Conservation (phyloP, 1,284 basidiomycete species). For the Golubevia sp. region DNA sequence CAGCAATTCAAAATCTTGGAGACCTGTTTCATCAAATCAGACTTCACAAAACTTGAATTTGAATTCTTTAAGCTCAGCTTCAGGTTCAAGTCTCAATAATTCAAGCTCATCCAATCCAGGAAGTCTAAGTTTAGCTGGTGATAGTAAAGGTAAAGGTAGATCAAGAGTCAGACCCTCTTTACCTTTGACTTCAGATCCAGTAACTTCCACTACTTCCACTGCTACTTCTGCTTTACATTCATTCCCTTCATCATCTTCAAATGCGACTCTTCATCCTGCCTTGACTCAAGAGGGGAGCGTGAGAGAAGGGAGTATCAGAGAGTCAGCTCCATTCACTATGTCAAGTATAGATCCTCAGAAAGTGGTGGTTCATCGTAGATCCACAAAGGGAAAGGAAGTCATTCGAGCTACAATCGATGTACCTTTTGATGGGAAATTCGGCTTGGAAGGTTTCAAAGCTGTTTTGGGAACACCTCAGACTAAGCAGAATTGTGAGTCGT, state of each 20-base stretch:
- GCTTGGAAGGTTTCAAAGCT: constrained; percentile 79
- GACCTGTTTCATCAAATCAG: background rate
- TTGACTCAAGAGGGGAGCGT: no score
- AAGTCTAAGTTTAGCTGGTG: background rate
- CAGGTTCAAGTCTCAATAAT: constrained; percentile 5
- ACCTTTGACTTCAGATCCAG: constrained; percentile 14
- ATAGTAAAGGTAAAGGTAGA: constrained; percentile 10
- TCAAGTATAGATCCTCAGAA: constrained; percentile 53
- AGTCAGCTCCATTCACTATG: constrained; percentile 10
- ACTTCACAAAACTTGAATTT: background rate
- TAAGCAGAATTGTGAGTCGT: constrained; percentile 70
- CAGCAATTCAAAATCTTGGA: constrained; percentile 10
- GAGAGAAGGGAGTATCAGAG: no score
- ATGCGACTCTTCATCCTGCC: background rate
- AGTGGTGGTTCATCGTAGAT: constrained; percentile 63
- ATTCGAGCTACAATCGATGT: constrained; percentile 83
- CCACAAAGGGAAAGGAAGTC: constrained; percentile 71
- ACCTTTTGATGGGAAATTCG: constrained; percentile 68
- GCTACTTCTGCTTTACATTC: constrained; percentile 13
- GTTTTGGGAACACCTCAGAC: constrained; percentile 83
- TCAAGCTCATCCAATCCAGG: background rate
- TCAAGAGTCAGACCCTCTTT: background rate
- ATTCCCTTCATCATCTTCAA: constrained; percentile 4
- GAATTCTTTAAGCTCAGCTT: constrained; percentile 1
- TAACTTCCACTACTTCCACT: constrained; percentile 20